These are phyloP conservation scores for Calonectria crousiana DNA, from an alignment of 2,329 filamentous ascomycete species.

Conservation along the genomic window DNA sequence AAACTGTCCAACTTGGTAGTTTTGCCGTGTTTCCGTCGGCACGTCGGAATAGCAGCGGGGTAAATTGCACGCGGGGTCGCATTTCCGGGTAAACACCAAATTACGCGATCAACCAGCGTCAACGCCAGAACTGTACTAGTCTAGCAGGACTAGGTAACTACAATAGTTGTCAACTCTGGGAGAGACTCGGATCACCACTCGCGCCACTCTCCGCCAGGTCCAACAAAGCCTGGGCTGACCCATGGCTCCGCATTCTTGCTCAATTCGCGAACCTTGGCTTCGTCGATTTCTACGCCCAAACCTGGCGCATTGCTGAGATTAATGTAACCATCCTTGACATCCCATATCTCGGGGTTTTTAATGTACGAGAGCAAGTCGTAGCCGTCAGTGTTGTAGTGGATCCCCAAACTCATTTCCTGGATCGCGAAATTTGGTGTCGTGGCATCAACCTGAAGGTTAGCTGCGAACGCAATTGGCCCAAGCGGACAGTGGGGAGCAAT, in stretches of 20 bases:
- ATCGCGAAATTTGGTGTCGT: slow-evolving; percentile 76
- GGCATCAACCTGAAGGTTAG: slow-evolving; percentile 75
- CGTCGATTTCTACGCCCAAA: slow-evolving; percentile 78
- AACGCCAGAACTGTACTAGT: background rate
- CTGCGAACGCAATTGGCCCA: slow-evolving; percentile 79
- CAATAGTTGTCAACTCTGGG: background rate
- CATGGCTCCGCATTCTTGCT: slow-evolving; percentile 72
- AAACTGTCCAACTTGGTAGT: background rate
- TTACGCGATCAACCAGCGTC: background rate
- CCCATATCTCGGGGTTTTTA: slow-evolving; percentile 73
- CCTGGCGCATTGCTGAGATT: slow-evolving; percentile 70
- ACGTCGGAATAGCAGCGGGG: slow-evolving; percentile 10
- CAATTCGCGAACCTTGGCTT: slow-evolving; percentile 72
- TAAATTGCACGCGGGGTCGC: background rate
- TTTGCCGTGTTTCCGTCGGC: slow-evolving; percentile 20
- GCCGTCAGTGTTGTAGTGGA: slow-evolving; percentile 80
- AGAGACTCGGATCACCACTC: slow-evolving; percentile 17
- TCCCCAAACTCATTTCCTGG: slow-evolving; percentile 83
- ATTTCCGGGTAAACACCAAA: background rate
- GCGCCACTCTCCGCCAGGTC: slow-evolving; percentile 26
- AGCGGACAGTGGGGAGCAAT: slow-evolving; percentile 81
- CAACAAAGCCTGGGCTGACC: slow-evolving; percentile 50
- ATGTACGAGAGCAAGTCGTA: slow-evolving; percentile 76
- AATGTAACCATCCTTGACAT: slow-evolving; percentile 75
- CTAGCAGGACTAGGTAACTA: background rate